phyloP scores from a whole-genome alignment of 148 eudicot genomes.

The Polygonum maritimum region DNA sequence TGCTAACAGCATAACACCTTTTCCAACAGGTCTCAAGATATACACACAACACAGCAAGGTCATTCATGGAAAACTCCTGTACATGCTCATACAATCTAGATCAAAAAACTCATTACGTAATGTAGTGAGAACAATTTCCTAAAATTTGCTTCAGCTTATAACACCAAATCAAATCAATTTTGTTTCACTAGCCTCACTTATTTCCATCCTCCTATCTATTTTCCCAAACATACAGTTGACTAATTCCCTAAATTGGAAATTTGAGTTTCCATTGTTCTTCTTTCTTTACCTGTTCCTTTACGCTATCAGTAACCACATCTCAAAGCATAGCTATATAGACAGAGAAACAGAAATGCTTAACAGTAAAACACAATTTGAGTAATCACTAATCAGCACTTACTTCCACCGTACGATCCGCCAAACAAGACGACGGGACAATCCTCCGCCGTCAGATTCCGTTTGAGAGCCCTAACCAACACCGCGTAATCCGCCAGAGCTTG shows the following conservation, averaged over 20 bases:
- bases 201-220: background rate
- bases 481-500: slow-evolving; percentile 92
- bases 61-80: background rate
- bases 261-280: background rate
- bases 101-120: background rate
- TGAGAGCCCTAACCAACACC: slow-evolving; percentile 56
- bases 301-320: background rate
- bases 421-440: slow-evolving; percentile 83
- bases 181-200: background rate
- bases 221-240: background rate
- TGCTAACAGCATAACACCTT: no score
- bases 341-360: background rate
- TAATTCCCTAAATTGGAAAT: background rate
- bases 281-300: background rate
- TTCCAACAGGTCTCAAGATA: background rate
- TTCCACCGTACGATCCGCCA: slow-evolving; percentile 98
- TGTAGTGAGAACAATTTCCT: background rate
- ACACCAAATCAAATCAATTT: background rate
- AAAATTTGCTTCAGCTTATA: background rate
- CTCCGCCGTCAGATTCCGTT: slow-evolving; percentile 73
- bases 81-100: background rate
- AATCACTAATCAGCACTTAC: slow-evolving; percentile 29
- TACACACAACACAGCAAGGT: background rate
- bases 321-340: background rate
- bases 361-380: background rate